These are phyloP conservation scores for Microdochium bolleyi DNA, from an alignment of 2,329 filamentous ascomycete genomes.

Conservation along the genomic window DNA sequence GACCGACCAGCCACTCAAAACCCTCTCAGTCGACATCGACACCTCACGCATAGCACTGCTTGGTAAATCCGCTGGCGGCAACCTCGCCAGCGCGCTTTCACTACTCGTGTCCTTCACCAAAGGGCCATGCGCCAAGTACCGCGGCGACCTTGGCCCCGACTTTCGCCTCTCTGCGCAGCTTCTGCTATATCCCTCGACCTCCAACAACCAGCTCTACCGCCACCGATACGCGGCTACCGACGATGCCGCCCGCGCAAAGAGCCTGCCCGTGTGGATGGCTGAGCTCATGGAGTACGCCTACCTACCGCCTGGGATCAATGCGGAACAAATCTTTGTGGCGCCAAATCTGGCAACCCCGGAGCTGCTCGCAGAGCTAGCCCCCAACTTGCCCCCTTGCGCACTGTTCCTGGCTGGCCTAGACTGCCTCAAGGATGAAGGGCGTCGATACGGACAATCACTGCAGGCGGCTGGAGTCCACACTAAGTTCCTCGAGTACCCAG, in stretches of 20 bases:
- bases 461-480: background rate
- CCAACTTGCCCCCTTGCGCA: background rate
- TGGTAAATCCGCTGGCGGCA: background rate
- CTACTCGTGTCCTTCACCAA: background rate
- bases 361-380: background rate
- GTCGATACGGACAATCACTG: background rate
- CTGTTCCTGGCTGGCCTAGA: background rate
- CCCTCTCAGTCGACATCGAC: background rate
- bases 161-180: background rate
- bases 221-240: background rate
- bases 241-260: background rate
- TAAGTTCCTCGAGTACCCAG: background rate
- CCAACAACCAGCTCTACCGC: background rate
- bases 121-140: background rate
- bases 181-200: background rate
- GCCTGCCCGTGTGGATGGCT: background rate
- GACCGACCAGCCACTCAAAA: background rate
- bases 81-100: background rate
- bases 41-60: background rate
- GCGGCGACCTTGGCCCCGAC: background rate
- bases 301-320: background rate
- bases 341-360: background rate
- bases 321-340: background rate
- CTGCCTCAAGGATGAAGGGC: background rate
- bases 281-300: background rate